phyloP scores from a whole-genome alignment of 2,329 filamentous ascomycete genomes.

The Mariannaea elegans region DNA sequence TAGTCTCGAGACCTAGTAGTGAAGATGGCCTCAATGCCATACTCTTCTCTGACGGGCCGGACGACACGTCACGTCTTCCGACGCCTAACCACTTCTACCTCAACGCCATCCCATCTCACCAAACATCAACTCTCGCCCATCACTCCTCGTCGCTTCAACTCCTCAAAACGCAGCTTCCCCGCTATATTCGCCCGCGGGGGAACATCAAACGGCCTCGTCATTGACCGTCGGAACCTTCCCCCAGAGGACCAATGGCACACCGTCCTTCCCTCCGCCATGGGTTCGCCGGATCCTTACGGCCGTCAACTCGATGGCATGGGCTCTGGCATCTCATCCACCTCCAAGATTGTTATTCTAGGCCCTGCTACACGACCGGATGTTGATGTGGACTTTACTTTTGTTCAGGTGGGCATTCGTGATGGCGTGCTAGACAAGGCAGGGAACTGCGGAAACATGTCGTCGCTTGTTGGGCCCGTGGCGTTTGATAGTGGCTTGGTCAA shows the following conservation, averaged over 20 bases:
- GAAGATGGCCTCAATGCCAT: slow-evolving; percentile 9
- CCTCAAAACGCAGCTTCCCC: slow-evolving; percentile 43
- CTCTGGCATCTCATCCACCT: slow-evolving; percentile 73
- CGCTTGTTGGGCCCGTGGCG: slow-evolving; percentile 66
- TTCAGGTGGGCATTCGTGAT: slow-evolving; percentile 71
- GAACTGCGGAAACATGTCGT: slow-evolving; percentile 81
- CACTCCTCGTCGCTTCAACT: slow-evolving; percentile 10
- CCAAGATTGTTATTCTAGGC: slow-evolving; percentile 75
- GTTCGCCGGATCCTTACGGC: slow-evolving; percentile 71
- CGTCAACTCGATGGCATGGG: slow-evolving; percentile 79
- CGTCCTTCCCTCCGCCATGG: slow-evolving; percentile 68
- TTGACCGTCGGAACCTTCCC: slow-evolving; percentile 49
- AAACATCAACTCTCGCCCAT: slow-evolving; percentile 13
- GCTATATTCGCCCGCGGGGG: slow-evolving; percentile 65
- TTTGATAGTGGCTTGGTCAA: slow-evolving; percentile 45
- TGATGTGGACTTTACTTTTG: slow-evolving; percentile 77
- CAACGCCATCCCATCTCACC: neutral
- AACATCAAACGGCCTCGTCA: slow-evolving; percentile 73
- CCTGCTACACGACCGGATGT: slow-evolving; percentile 56
- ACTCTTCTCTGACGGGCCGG: neutral
- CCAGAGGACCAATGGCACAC: slow-evolving; percentile 48
- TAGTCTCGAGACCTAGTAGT: no score
- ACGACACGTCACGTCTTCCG: neutral
- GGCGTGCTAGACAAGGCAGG: slow-evolving; percentile 70
- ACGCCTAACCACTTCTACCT: neutral